Percentiles rank a stretch among this genome's conserved stretches.
phyloP scores from a whole-genome alignment of 192 early-diverging fungal genomes.

The Entomortierella parvispora region DNA sequence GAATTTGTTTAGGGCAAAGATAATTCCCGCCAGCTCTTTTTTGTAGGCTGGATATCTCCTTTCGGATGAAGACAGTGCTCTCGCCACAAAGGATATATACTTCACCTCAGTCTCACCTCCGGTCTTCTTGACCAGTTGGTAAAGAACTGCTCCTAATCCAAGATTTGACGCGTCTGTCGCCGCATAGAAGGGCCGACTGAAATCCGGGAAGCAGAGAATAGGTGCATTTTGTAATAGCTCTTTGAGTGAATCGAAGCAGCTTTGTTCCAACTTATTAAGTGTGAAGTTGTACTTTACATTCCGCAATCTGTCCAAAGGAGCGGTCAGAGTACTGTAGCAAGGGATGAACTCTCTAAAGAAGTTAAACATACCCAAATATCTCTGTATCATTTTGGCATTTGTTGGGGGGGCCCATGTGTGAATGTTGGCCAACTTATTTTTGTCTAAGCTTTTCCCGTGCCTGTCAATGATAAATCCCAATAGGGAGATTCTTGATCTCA shows the following conservation, averaged over 20 bases:
- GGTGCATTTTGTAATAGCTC: not conserved
- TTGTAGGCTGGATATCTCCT: slow-evolving; percentile 32
- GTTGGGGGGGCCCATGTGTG: slow-evolving; percentile 12
- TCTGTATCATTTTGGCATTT: slow-evolving; percentile 10
- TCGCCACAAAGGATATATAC: slow-evolving; percentile 23
- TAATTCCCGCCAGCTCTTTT: slow-evolving; percentile 28
- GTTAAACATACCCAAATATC: slow-evolving; percentile 24
- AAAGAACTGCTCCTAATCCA: slow-evolving; percentile 38
- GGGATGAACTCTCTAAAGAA: slow-evolving; percentile 20
- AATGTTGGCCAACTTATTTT: slow-evolving; percentile 1
- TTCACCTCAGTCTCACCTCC: slow-evolving; percentile 1
- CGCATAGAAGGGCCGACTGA: slow-evolving; percentile 14
- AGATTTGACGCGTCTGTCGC: slow-evolving; percentile 44
- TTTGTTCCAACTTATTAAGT: not conserved
- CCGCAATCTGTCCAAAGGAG: slow-evolving; percentile 12
- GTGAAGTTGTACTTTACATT: not conserved
- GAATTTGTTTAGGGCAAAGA: slow-evolving; percentile 30
- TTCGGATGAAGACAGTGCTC: slow-evolving; percentile 14
- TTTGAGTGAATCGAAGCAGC: too few relatives aligned
- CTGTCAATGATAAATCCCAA: slow-evolving; percentile 2
- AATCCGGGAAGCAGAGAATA: slow-evolving; percentile 21
- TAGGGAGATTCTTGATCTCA: not conserved
- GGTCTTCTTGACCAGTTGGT: slow-evolving; percentile 7
- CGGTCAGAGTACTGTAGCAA: not conserved
- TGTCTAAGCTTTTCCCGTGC: slow-evolving; percentile 1